These are phyloP conservation scores for Cryptococcus sp. DNA, from an alignment of 1,284 basidiomycete species.

Conservation along the genomic window DNA sequence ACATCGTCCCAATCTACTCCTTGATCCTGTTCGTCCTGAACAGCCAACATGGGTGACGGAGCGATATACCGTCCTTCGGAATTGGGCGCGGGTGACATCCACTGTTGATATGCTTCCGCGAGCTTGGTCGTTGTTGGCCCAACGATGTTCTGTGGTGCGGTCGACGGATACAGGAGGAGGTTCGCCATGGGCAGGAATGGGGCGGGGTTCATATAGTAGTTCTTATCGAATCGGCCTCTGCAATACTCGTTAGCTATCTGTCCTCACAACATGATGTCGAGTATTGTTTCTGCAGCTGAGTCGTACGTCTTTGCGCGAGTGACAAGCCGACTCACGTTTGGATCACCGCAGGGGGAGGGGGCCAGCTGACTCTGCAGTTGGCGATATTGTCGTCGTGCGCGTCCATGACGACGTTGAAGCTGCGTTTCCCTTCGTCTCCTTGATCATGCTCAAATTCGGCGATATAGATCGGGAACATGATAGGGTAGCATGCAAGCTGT, in stretches of 20 bases:
- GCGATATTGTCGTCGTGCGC: conserved; percentile 40
- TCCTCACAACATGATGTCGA: neutral
- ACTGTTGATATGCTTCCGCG: conserved; percentile 27
- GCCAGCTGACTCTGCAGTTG: conserved; percentile 39
- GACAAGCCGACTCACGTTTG: conserved; percentile 19
- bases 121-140: conserved; percentile 17
- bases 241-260: neutral
- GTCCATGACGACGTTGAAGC: conserved; percentile 45
- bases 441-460: conserved; percentile 44
- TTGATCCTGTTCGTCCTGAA: conserved; percentile 13
- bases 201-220: conserved; percentile 42
- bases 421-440: conserved; percentile 24
- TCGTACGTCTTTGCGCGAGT: no score
- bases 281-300: neutral
- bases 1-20: conserved; percentile 44
- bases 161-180: conserved; percentile 21
- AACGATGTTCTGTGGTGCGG: conserved; percentile 6
- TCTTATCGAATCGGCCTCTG: conserved; percentile 30
- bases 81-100: conserved; percentile 38
- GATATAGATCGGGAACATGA: conserved; percentile 51
- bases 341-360: conserved; percentile 33
- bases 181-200: conserved; percentile 35
- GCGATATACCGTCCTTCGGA: conserved; percentile 16
- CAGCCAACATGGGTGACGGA: conserved; percentile 30
- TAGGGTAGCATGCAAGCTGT: conserved; percentile 49